A percentile compares a stretch with the other conserved stretches of the same genome.
Conservation (phyloP, 176 grass and related monocot species). For the Aegilops speltoides region DNA sequence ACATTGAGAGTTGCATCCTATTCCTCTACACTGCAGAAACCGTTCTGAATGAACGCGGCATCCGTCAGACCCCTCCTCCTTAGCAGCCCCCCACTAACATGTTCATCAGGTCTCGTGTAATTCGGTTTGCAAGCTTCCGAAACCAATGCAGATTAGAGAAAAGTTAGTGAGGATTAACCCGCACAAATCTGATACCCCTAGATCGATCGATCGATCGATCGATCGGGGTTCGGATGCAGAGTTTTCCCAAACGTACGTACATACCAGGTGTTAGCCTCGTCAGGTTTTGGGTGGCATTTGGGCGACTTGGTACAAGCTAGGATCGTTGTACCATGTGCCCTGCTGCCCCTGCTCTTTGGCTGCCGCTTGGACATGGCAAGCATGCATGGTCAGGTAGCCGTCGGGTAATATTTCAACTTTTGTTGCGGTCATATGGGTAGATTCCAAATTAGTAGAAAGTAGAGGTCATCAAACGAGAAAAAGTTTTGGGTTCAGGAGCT, state of each 20-base stretch:
- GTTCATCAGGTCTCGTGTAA: not conserved
- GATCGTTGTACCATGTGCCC: not conserved
- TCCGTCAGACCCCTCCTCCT: not conserved
- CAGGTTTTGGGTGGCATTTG: conserved; percentile 2
- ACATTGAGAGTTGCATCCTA: no score
- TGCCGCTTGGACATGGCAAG: not conserved
- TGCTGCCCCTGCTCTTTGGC: not conserved
- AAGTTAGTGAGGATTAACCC: not conserved
- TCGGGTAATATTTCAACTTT: not conserved
- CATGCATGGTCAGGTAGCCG: not conserved
- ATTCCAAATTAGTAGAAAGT: not conserved
- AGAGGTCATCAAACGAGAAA: not conserved
- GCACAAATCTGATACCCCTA: not conserved
- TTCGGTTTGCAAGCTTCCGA: conserved; percentile 15
- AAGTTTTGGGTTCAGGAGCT: not conserved
- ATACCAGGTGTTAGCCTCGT: not conserved
- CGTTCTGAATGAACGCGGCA: conserved; percentile 28
- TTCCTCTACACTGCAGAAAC: conserved; percentile 63
- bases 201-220: not conserved
- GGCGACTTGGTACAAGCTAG: not conserved
- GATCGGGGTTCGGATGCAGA: not conserved
- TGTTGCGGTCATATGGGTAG: not conserved
- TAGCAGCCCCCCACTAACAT: conserved; percentile 9
- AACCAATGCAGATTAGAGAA: not conserved
- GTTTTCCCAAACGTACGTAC: not conserved